Conservation (phyloP, 306 rosid genomes). For the Fragaria nilgerrensis region DNA sequence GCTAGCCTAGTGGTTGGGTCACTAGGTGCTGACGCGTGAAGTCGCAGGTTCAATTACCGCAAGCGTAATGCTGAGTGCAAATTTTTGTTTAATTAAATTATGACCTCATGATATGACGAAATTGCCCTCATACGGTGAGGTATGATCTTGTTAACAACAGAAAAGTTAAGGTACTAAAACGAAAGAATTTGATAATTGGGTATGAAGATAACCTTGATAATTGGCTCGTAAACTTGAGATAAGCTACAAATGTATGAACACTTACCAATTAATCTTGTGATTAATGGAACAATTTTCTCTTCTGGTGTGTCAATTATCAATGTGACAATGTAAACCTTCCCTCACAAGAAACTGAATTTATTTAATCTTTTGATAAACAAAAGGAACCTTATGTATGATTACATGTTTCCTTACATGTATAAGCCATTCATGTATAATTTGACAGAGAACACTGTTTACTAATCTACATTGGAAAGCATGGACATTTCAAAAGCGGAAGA, state of each 20-base stretch:
- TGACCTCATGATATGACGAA: too few relatives aligned
- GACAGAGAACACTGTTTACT: not conserved
- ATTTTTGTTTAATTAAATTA: too few relatives aligned
- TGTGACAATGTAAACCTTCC: not conserved
- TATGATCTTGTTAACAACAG: too few relatives aligned
- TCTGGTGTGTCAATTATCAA: not conserved
- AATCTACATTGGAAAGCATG: constrained; percentile 1
- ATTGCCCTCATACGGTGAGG: too few relatives aligned
- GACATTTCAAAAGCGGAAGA: not conserved
- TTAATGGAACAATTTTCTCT: not conserved
- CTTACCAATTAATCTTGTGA: not conserved
- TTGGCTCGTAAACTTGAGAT: not conserved
- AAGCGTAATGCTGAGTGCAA: too few relatives aligned
- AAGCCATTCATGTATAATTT: not conserved
- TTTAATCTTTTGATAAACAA: not conserved
- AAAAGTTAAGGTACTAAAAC: too few relatives aligned
- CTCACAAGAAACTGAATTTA: not conserved
- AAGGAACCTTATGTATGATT: constrained; percentile 6
- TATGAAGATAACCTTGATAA: too few relatives aligned
- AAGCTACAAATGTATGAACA: not conserved
- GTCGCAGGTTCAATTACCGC: too few relatives aligned
- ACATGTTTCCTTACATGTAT: constrained; percentile 13
- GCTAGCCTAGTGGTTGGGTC: too few relatives aligned
- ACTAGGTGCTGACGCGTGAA: too few relatives aligned
- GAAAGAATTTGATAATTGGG: too few relatives aligned